A percentile compares a stretch with the other conserved stretches of the same genome.
Conservation (phyloP, 805 yeast species). For the Isabelozyma rhagii region DNA sequence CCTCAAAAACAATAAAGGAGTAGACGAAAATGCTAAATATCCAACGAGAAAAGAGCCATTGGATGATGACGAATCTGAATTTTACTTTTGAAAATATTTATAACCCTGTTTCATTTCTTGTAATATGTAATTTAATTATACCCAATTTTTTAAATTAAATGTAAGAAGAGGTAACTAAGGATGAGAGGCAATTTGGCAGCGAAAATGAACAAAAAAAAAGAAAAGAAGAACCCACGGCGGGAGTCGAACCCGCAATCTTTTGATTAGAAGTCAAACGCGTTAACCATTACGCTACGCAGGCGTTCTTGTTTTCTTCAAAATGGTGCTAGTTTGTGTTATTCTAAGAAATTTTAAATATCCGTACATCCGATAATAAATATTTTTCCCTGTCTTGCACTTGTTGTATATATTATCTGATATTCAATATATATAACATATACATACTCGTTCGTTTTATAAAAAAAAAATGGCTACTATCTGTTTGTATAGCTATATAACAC, state of each 20-base stretch:
- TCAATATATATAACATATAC: no score
- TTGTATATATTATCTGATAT: no score
- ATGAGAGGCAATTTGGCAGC: no score
- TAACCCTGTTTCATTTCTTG: neutral
- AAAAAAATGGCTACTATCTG: no score
- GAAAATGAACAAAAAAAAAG: neutral
- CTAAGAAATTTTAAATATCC: neutral
- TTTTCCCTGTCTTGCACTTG: no score
- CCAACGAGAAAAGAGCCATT: neutral
- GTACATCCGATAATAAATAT: neutral
- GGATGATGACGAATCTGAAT: neutral
- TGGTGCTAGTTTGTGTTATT: neutral
- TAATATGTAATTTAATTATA: no score
- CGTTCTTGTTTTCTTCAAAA: slow-evolving; percentile 9
- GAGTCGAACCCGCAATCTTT: slow-evolving; percentile 67
- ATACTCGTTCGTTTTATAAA: no score
- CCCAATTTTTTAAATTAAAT: no score
- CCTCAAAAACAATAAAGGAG: neutral
- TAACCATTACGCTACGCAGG: slow-evolving; percentile 66
- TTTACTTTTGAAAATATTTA: neutral
- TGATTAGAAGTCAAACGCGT: slow-evolving; percentile 68
- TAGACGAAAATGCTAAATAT: neutral
- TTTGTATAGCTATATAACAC: no score
- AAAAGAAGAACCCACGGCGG: slow-evolving; percentile 34
- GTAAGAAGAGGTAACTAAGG: no score